Percentiles rank a stretch among this genome's conserved stretches.
These are phyloP conservation scores for Viridothelium virens DNA, from an alignment of 495 filamentous ascomycete species.

Conservation along the genomic window DNA sequence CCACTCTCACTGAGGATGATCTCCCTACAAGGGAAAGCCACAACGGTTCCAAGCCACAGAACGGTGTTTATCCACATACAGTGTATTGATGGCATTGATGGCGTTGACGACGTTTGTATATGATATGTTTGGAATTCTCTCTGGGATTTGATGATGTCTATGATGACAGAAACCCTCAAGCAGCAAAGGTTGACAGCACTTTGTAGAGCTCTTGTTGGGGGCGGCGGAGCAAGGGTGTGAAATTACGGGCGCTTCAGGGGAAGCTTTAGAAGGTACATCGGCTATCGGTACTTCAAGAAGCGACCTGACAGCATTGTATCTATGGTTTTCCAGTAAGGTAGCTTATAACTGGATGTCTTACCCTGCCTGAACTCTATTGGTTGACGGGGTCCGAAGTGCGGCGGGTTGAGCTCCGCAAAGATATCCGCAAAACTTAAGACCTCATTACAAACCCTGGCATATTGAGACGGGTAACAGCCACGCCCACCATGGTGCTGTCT, in stretches of 20 bases:
- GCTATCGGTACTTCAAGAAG: no score
- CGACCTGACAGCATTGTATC: no score
- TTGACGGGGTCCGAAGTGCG: no score
- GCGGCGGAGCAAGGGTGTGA: background rate
- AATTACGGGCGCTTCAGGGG: background rate
- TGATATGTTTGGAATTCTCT: background rate
- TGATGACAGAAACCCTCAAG: background rate
- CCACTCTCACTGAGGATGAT: constrained; percentile 4
- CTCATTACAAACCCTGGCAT: background rate
- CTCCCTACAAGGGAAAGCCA: background rate
- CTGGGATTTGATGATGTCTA: background rate
- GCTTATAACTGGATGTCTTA: no score
- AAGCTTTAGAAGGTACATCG: background rate
- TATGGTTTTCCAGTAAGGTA: no score
- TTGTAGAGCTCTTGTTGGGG: background rate
- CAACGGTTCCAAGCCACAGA: background rate
- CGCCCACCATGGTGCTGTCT: constrained; percentile 64
- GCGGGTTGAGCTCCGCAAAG: background rate
- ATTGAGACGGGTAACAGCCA: background rate
- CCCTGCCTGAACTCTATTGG: no score
- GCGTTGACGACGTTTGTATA: background rate
- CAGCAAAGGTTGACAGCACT: background rate
- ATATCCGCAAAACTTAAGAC: background rate
- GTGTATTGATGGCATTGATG: background rate
- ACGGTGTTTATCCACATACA: background rate